phyloP scores from a whole-genome alignment of 768 basidiomycete genomes.

The Collybia sordida region DNA sequence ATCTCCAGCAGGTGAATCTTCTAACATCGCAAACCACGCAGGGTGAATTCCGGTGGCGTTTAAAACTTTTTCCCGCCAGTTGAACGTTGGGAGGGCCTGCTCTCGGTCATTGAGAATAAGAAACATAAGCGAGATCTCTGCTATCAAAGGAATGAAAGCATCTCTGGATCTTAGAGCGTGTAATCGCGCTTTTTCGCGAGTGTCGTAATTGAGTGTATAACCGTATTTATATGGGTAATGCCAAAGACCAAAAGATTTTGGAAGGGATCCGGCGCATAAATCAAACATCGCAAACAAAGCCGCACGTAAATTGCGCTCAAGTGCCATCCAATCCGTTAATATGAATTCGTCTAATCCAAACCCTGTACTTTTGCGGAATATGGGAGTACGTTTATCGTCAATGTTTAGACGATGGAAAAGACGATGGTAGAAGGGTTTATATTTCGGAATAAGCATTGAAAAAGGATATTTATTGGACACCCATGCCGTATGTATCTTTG shows the following conservation, averaged over 20 bases:
- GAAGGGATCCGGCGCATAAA: neutral
- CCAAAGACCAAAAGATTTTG: conserved; percentile 5
- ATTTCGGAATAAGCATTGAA: neutral
- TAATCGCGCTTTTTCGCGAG: neutral
- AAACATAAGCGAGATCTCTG: conserved; percentile 4
- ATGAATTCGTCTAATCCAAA: neutral
- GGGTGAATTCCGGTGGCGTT: conserved; percentile 3
- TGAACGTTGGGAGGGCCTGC: neutral
- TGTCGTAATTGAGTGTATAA: neutral
- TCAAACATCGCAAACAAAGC: conserved; percentile 3
- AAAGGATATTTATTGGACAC: neutral
- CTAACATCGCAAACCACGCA: conserved; percentile 8
- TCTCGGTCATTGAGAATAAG: conserved; percentile 1
- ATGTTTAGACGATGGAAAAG: neutral
- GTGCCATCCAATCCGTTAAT: neutral
- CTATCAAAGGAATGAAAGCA: conserved; percentile 15
- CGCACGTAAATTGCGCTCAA: conserved; percentile 7
- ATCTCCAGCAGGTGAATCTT: conserved; percentile 8
- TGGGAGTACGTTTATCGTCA: neutral
- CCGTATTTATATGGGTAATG: conserved; percentile 4
- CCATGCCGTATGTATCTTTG: too few species aligned
- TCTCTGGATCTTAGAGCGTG: conserved; percentile 3
- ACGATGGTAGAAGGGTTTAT: conserved; percentile 1
- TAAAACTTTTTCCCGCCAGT: conserved; percentile 9
- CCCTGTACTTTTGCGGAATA: neutral